These are phyloP conservation scores for Rhodofomes roseus DNA, from an alignment of 1,284 basidiomycete species.

Conservation along the genomic window DNA sequence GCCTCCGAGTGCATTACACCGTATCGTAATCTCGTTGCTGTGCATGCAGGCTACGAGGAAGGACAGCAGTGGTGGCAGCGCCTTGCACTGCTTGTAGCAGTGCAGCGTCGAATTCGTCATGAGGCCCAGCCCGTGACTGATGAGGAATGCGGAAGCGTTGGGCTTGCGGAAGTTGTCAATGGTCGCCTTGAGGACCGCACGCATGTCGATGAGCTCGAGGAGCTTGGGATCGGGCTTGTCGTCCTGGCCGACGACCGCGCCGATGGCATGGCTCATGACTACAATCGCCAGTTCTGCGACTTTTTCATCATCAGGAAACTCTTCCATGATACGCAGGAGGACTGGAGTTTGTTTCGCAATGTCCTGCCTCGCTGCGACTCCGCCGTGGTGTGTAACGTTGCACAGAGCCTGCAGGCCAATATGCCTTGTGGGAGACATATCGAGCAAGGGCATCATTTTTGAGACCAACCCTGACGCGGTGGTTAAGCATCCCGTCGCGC, in stretches of 20 bases:
- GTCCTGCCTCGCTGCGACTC: constrained; percentile 41
- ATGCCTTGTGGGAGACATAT: constrained; percentile 41
- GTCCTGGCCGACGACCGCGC: constrained; percentile 39
- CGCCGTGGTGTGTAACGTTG: constrained; percentile 61
- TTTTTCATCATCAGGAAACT: constrained; percentile 45
- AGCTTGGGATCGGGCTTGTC: constrained; percentile 33
- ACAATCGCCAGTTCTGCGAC: constrained; percentile 49
- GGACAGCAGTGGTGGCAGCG: constrained; percentile 37
- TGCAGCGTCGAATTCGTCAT: constrained; percentile 40
- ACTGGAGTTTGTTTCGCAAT: constrained; percentile 43
- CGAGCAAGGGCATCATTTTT: constrained; percentile 50
- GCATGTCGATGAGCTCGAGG: constrained; percentile 41
- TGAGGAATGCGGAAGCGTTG: constrained; percentile 36
- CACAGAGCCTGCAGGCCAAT: constrained; percentile 52
- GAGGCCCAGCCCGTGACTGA: constrained; percentile 49
- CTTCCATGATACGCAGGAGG: constrained; percentile 43
- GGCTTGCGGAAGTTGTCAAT: constrained; percentile 43
- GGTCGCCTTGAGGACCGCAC: constrained; percentile 39
- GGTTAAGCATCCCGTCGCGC: not conserved
- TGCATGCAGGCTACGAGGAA: constrained; percentile 54
- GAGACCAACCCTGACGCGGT: constrained; percentile 42
- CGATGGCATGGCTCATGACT: constrained; percentile 50
- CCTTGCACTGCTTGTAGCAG: constrained; percentile 40
- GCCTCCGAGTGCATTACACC: constrained; percentile 46
- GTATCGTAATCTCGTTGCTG: constrained; percentile 46